Evolutionary conservation across 2,329 filamentous ascomycete genomes (phyloP).

Genomic region (Dothiorella sarmentorum): DNA sequence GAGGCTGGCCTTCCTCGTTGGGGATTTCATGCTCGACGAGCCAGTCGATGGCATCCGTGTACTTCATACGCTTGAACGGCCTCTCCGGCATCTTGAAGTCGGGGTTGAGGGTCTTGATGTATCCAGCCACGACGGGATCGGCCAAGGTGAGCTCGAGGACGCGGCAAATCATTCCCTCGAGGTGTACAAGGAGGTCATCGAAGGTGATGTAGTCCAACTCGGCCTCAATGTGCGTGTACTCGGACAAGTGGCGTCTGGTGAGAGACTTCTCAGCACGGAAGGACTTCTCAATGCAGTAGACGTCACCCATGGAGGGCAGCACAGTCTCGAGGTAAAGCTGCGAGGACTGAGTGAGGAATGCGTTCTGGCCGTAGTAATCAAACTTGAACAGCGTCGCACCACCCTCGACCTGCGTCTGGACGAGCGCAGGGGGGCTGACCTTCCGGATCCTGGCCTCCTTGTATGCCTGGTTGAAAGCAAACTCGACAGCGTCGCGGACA

Average conservation of each 20-base stretch:
- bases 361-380: conserved; percentile 82
- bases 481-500: conserved; percentile 76
- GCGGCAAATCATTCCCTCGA: conserved; percentile 83
- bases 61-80: conserved; percentile 93
- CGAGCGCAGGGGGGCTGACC: conserved; percentile 84
- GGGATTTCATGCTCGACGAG: conserved; percentile 82
- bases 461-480: conserved; percentile 76
- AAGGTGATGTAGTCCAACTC: conserved; percentile 97
- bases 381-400: conserved; percentile 88
- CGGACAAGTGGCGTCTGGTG: conserved; percentile 87
- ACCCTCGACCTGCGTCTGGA: conserved; percentile 93
- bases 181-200: conserved; percentile 77
- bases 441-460: conserved; percentile 74
- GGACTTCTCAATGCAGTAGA: conserved; percentile 97
- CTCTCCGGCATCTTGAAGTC: conserved; percentile 75
- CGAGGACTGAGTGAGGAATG: conserved; percentile 93
- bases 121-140: conserved; percentile 67
- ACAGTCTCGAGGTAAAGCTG: conserved; percentile 97
- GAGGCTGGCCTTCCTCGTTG: conserved; percentile 88
- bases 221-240: conserved; percentile 96
- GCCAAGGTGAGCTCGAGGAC: conserved; percentile 75
- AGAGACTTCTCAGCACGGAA: conserved; percentile 97
- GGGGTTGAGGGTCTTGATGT: conserved; percentile 86
- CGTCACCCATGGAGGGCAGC: conserved; percentile 83
- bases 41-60: conserved; percentile 92